phyloP scores from a whole-genome alignment of 306 rosid species.

The Echinosophora koreensis region DNA sequence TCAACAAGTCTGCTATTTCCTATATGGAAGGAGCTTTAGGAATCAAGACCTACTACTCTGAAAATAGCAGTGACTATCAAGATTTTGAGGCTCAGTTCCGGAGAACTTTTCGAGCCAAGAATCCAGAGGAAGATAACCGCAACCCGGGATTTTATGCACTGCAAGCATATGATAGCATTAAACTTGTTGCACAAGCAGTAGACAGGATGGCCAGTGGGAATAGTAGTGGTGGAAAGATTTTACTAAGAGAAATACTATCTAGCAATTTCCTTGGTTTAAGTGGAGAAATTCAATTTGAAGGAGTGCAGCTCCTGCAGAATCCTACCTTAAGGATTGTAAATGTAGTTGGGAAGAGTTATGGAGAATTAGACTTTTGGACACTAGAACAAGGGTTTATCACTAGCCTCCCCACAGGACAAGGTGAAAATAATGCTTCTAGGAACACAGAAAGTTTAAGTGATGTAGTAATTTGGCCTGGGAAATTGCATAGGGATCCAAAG shows the following conservation, averaged over 20 bases:
- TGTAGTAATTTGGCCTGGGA: slow-evolving; percentile 76
- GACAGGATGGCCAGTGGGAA: slow-evolving; percentile 38
- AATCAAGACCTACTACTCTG: slow-evolving; percentile 62
- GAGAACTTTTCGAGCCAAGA: slow-evolving; percentile 40
- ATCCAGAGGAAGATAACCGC: slow-evolving; percentile 58
- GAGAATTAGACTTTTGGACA: slow-evolving; percentile 69
- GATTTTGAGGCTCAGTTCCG: slow-evolving; percentile 54
- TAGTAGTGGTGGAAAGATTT: slow-evolving; percentile 21
- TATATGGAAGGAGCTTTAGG: slow-evolving; percentile 74
- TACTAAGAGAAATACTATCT: slow-evolving; percentile 43
- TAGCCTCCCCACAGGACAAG: slow-evolving; percentile 30
- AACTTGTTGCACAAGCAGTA: slow-evolving; percentile 55
- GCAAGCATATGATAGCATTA: slow-evolving; percentile 70
- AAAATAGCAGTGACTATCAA: slow-evolving; percentile 45
- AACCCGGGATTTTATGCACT: slow-evolving; percentile 67
- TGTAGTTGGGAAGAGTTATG: slow-evolving; percentile 50
- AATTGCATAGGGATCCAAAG: slow-evolving; percentile 50
- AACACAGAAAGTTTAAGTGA: slow-evolving; percentile 40
- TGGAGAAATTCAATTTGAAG: slow-evolving; percentile 64
- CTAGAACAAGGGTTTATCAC: slow-evolving; percentile 48
- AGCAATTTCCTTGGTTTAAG: slow-evolving; percentile 62
- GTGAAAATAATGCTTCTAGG: slow-evolving; percentile 27
- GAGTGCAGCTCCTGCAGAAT: slow-evolving; percentile 47
- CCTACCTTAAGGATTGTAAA: slow-evolving; percentile 64
- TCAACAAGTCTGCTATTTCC: slow-evolving; percentile 54